Conservation (phyloP, 2,329 filamentous ascomycete species). For the Diplodia sapinea region DNA sequence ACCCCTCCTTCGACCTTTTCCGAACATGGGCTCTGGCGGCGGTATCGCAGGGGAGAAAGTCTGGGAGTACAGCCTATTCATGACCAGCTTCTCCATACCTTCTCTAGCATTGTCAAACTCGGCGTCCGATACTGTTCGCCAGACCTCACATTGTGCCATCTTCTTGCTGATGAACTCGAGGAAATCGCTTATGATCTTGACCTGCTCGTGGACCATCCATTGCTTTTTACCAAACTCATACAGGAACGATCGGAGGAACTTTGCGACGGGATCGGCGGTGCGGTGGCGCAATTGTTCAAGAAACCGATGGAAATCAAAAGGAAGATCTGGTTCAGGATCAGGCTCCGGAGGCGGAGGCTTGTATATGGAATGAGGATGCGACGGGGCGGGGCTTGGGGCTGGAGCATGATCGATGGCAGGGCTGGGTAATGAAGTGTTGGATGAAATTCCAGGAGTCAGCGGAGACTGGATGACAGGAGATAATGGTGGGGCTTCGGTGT, state of each 20-base stretch:
- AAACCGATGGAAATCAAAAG: constrained; percentile 97
- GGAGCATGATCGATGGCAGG: constrained; percentile 35
- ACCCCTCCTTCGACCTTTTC: constrained; percentile 55
- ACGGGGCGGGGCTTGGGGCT: constrained; percentile 22
- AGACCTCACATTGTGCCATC: constrained; percentile 96
- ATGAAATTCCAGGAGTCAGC: constrained; percentile 39
- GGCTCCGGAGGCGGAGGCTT: constrained; percentile 62
- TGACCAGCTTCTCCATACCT: constrained; percentile 99
- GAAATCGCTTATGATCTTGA: constrained; percentile 98
- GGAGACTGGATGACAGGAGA: constrained; percentile 9
- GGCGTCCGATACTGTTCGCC: constrained; percentile 91
- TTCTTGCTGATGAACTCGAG: constrained; percentile 96
- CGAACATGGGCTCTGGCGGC: constrained; percentile 71
- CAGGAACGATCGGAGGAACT: constrained; percentile 92
- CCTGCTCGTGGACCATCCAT: constrained; percentile 99
- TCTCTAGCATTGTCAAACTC: constrained; percentile 98
- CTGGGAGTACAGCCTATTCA: constrained; percentile 95
- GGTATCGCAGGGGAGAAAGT: constrained; percentile 96
- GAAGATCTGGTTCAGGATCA: constrained; percentile 75
- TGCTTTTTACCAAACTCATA: constrained; percentile 95
- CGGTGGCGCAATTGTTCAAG: constrained; percentile 94
- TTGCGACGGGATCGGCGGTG: constrained; percentile 96
- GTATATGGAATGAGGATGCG: constrained; percentile 54
- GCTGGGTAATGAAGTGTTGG: constrained; percentile 27
- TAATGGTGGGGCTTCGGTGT: constrained; percentile 13